phyloP scores from a whole-genome alignment of 805 yeast species.

The Nakazawaea ernobii region DNA sequence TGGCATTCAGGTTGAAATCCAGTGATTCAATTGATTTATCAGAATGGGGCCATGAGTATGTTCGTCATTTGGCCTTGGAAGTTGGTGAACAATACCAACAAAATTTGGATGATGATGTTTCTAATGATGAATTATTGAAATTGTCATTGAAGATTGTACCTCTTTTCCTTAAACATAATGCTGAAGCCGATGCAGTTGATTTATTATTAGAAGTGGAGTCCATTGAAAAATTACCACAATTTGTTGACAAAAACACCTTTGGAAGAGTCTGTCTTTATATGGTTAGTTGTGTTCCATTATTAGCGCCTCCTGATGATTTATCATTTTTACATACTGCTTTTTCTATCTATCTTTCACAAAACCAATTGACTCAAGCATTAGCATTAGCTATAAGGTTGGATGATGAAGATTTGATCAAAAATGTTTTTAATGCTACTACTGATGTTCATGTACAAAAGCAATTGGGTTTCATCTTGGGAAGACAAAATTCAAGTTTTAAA shows the following conservation, averaged over 20 bases:
- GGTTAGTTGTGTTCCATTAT: conserved; percentile 92
- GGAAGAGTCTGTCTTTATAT: conserved; percentile 89
- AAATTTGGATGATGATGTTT: conserved; percentile 23
- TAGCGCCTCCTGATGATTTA: conserved; percentile 91
- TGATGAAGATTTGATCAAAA: conserved; percentile 66
- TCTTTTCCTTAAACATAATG: conserved; percentile 87
- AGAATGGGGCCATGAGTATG: conserved; percentile 97
- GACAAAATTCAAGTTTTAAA: conserved; percentile 77
- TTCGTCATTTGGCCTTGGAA: conserved; percentile 92
- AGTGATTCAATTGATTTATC: conserved; percentile 32
- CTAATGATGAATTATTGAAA: conserved; percentile 38
- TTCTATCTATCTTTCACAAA: conserved; percentile 72
- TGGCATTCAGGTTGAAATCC: conserved; percentile 65
- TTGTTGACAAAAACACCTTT: conserved; percentile 78
- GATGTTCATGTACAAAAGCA: conserved; percentile 80
- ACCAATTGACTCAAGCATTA: conserved; percentile 83
- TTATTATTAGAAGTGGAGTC: conserved; percentile 83
- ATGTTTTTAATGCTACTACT: conserved; percentile 75
- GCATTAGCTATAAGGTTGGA: conserved; percentile 86
- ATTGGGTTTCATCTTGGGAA: conserved; percentile 81
- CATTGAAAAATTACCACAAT: conserved; percentile 75
- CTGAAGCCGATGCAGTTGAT: conserved; percentile 98
- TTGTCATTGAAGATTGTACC: conserved; percentile 80
- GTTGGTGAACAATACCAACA: conserved; percentile 83
- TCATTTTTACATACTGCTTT: conserved; percentile 85